Evolutionary conservation across 2,329 filamentous ascomycete species (phyloP), one percentile per base, ranked within the genome.

Genomic region (Aspergillus tanneri): DNA sequence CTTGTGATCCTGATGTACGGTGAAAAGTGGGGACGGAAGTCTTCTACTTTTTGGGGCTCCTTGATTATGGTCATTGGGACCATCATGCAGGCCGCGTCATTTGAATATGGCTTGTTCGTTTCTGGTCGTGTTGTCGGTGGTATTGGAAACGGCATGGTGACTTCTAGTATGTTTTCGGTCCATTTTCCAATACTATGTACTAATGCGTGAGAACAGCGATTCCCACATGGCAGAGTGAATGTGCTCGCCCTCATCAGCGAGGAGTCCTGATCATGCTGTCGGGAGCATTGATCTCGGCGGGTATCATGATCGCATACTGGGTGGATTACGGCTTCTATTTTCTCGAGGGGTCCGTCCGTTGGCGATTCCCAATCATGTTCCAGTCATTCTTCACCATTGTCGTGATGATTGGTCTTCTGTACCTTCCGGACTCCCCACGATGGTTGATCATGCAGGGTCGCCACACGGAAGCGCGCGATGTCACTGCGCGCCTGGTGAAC

Each of bases 401-500:
- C n/a, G 57, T 59, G n/a, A 53, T 58, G 12, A 50, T 47, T 3
- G 50, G 50, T 11, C 52, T 60, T n/a, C 34, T 57, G 2, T 53
- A 58, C 3, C 61, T 79, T 2, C 77, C 77, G 3, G 78, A 81
- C 49, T 78, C 74, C 0, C 77, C 78, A 2, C 69, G 78, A 41
- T 80, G 77, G 73, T 65, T 81, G 5, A 72, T 80, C 11, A 60
- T 77, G 18, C 74, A 74, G 45, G 77, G 76, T 21, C 65, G 70
- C n/a, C 71, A 77, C 49, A 70, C 67, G 46, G 77, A 71, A 54
- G 77, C 65, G 28, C 66, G 67, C 10, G 64, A 65, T 3, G 73
- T 78, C 3, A 71, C 79, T 24, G 72, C 45, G 41, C 45, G 45
- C 72, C 3, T 72, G 70, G 28, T 47, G 11, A 28, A 34, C 2